Evolutionary conservation across 139 green algal genomes (phyloP).

Genomic region (Limnomonas spitsbergensis): DNA sequence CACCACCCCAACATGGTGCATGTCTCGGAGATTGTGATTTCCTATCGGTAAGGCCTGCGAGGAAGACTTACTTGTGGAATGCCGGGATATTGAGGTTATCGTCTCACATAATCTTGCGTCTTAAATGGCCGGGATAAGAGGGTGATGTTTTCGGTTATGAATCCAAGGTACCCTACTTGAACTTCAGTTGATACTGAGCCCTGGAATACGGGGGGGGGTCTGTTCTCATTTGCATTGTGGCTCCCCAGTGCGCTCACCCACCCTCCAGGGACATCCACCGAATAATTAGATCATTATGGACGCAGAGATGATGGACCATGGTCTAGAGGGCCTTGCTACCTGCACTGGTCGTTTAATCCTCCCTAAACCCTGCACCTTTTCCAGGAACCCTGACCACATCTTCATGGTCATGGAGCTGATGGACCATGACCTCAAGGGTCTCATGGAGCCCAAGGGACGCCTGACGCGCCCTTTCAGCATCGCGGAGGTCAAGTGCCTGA

Average conservation of each 20-base stretch:
- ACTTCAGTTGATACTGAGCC: too few species aligned
- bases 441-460: constrained; percentile 42
- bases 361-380: too few species aligned
- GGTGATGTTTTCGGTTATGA: neutral
- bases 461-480: constrained; percentile 29
- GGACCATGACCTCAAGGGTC: constrained; percentile 90
- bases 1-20: constrained; percentile 94
- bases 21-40: constrained; percentile 84
- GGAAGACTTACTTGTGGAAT: too few species aligned
- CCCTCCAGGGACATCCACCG: too few species aligned
- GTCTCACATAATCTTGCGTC: neutral
- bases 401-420: constrained; percentile 99
- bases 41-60: neutral
- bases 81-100: neutral
- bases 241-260: too few species aligned
- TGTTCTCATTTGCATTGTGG: too few species aligned
- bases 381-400: constrained; percentile 52
- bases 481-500: constrained; percentile 78
- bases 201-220: too few species aligned
- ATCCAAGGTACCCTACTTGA: too few species aligned
- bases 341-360: too few species aligned
- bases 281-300: too few species aligned
- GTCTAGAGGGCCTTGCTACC: too few species aligned
- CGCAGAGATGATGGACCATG: too few species aligned
- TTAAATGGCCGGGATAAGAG: neutral